Percentiles rank a stretch among this genome's conserved stretches.
Conservation (phyloP, 2,329 filamentous ascomycete species). For the Aspergillus tanneri region DNA sequence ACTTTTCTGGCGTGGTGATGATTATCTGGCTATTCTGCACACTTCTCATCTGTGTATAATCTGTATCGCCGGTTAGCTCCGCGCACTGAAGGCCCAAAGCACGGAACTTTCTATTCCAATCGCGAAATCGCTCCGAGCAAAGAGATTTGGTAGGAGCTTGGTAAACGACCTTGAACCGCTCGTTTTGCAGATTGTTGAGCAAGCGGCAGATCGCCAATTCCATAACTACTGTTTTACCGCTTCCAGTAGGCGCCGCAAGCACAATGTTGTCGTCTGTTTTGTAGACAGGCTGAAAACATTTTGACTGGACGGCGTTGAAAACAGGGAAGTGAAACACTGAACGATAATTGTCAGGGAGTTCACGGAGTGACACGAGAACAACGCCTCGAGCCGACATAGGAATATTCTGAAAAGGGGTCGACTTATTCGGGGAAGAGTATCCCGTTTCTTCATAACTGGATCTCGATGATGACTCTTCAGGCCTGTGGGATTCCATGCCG, state of each 20-base stretch:
- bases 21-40: conserved; percentile 78
- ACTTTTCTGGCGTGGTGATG: conserved; percentile 85
- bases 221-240: conserved; percentile 78
- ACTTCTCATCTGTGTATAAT: conserved; percentile 62
- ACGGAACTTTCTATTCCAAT: conserved; percentile 75
- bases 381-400: conserved; percentile 56
- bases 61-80: conserved; percentile 80
- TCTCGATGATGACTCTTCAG: background rate
- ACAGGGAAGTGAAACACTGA: conserved; percentile 69
- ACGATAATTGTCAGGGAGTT: conserved; percentile 68
- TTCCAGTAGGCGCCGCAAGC: conserved; percentile 77
- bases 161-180: conserved; percentile 77
- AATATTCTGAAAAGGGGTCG: conserved; percentile 26
- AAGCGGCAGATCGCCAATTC: conserved; percentile 79
- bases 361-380: conserved; percentile 56
- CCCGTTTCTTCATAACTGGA: background rate
- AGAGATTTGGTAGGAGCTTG: conserved; percentile 82
- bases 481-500: background rate
- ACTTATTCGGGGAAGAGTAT: background rate
- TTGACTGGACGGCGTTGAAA: conserved; percentile 83
- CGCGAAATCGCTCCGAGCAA: conserved; percentile 71
- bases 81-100: conserved; percentile 66
- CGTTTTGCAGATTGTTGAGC: conserved; percentile 55
- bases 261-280: conserved; percentile 72
- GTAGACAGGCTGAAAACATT: conserved; percentile 68